Percentiles rank a stretch among this genome's conserved stretches.
Evolutionary conservation across 2,329 filamentous ascomycete species (phyloP).

Genomic region (Neonectria magnoliae): DNA sequence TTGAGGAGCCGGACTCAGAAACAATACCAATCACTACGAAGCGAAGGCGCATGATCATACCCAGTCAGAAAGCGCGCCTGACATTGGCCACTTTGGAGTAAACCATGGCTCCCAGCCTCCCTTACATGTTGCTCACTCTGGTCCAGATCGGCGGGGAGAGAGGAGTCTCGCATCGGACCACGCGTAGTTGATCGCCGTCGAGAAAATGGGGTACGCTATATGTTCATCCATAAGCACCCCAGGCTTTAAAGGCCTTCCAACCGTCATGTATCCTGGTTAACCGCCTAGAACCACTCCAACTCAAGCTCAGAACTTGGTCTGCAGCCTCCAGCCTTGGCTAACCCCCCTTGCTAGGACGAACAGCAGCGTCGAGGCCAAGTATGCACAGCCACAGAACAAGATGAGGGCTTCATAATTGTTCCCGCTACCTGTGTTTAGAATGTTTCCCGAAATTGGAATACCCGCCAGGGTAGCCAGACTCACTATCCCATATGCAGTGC

Average conservation of each 20-base stretch:
- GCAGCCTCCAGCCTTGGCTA: slow-evolving; percentile 10
- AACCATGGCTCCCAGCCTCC: too few relatives aligned
- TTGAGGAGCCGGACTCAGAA: neutral
- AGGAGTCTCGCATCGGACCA: too few relatives aligned
- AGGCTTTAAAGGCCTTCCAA: too few relatives aligned
- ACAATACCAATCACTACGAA: neutral
- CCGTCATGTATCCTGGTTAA: too few relatives aligned
- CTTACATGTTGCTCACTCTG: too few relatives aligned
- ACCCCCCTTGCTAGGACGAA: slow-evolving; percentile 18
- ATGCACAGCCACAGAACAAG: slow-evolving; percentile 24
- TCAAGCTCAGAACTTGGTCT: neutral
- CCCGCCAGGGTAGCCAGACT: slow-evolving; percentile 28
- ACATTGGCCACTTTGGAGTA: too few relatives aligned
- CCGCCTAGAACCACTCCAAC: too few relatives aligned
- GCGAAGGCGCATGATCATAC: neutral
- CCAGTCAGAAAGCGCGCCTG: too few relatives aligned
- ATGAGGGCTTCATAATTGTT: slow-evolving; percentile 21
- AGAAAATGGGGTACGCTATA: too few relatives aligned
- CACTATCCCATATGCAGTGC: slow-evolving; percentile 26
- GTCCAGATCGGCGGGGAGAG: too few relatives aligned
- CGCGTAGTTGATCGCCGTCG: too few relatives aligned
- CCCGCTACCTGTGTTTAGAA: slow-evolving; percentile 5
- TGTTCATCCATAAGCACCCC: too few relatives aligned
- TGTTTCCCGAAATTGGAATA: slow-evolving; percentile 22
- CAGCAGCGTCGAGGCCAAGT: slow-evolving; percentile 16